phyloP scores from a whole-genome alignment of 2,329 filamentous ascomycete species.

The Stenocarpella maydis region DNA sequence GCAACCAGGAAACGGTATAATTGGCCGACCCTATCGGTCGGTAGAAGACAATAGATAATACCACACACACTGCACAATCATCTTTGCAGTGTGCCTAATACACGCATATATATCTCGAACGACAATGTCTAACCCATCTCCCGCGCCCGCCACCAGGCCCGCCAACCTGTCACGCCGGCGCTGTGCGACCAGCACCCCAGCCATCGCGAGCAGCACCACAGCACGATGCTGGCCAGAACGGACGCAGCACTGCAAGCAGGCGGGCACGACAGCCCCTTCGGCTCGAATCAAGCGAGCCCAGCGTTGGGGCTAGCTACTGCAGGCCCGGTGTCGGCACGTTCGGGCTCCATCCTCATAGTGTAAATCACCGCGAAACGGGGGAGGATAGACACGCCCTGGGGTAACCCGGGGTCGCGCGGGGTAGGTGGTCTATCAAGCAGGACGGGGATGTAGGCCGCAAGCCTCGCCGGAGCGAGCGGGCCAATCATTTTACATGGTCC shows the following conservation, averaged over 20 bases:
- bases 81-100: not conserved
- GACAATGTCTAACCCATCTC: not conserved
- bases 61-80: conserved; percentile 5
- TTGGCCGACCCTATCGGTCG: conserved; percentile 2
- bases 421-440: not conserved
- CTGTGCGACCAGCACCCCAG: conserved; percentile 4
- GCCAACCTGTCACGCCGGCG: conserved; percentile 10
- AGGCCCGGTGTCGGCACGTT: not conserved
- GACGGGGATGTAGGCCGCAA: conserved; percentile 3
- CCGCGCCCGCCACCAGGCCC: not conserved
- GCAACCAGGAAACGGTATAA: not conserved
- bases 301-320: not conserved
- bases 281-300: conserved; percentile 8
- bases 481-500: conserved; percentile 25
- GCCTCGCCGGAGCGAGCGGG: conserved; percentile 4
- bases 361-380: not conserved
- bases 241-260: not conserved
- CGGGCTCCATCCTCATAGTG: not conserved
- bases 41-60: not conserved
- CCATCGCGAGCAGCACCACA: not conserved
- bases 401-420: not conserved
- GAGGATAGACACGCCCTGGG: not conserved
- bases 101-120: not conserved
- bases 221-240: not conserved
- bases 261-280: not conserved